phyloP scores from a whole-genome alignment of 129 eudicot genomes.

The Centella asiatica region DNA sequence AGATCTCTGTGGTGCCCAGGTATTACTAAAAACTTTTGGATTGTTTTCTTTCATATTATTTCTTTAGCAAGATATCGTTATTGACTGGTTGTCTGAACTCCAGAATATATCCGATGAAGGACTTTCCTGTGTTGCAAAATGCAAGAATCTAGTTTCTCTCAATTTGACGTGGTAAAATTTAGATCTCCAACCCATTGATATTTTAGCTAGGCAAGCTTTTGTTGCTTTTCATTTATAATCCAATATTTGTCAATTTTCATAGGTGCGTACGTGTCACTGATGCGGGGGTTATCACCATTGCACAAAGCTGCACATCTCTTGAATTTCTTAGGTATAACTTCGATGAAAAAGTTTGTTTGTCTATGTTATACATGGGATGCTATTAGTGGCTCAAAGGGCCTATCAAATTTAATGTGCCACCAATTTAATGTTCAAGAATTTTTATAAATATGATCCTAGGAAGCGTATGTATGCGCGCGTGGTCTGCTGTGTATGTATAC shows the following conservation, averaged over 20 bases:
- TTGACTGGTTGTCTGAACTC: constrained; percentile 15
- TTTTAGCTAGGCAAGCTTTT: neutral
- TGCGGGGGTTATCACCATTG: constrained; percentile 70
- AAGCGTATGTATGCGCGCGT: too few species aligned
- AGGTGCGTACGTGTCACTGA: constrained; percentile 92
- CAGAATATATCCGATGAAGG: constrained; percentile 94
- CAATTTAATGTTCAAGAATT: too few species aligned
- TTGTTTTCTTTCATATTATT: neutral
- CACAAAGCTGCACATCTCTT: constrained; percentile 78
- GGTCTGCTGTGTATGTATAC: too few species aligned
- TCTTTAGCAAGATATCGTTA: neutral
- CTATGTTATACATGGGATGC: neutral
- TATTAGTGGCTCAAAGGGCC: too few species aligned
- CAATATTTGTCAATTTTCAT: constrained; percentile 5
- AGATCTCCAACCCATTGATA: neutral
- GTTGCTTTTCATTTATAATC: constrained; percentile 1
- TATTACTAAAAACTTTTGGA: constrained; percentile 17
- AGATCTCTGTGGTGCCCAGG: constrained; percentile 99
- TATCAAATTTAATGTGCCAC: too few species aligned
- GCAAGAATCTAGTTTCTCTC: constrained; percentile 61
- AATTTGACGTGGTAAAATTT: constrained; percentile 74
- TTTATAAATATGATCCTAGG: too few species aligned
- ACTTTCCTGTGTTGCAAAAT: constrained; percentile 66
- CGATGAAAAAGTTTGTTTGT: neutral
- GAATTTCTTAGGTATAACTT: constrained; percentile 66